Percentiles rank a stretch among this genome's conserved stretches.
Conservation (phyloP, 2,329 filamentous ascomycete species). For the Beauveria medogensis region DNA sequence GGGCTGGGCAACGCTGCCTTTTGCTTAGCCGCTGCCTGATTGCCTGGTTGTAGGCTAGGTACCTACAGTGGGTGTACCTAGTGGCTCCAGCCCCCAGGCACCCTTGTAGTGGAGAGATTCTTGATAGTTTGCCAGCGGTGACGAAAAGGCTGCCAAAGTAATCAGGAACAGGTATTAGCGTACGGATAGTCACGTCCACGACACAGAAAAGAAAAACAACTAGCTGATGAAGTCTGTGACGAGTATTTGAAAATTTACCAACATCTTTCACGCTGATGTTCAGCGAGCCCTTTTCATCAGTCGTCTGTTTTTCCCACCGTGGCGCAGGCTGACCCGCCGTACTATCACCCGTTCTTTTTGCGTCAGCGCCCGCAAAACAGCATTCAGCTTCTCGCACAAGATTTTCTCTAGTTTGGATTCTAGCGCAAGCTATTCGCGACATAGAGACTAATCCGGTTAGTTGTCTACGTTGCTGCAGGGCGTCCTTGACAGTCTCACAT, state of each 20-base stretch:
- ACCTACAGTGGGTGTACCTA: neutral
- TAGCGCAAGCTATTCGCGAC: neutral
- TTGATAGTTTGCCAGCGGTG: neutral
- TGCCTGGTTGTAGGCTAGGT: neutral
- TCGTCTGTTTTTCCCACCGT: neutral
- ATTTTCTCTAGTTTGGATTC: neutral
- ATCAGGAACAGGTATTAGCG: too few species aligned
- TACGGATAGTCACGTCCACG: too few species aligned
- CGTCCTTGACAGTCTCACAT: neutral
- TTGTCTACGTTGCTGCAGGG: neutral
- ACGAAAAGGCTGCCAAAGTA: too few species aligned
- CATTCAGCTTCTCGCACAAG: neutral
- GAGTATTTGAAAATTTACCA: too few species aligned
- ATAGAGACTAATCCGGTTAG: conserved; percentile 3
- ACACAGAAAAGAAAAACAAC: too few species aligned
- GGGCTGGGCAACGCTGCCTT: neutral
- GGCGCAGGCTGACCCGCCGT: neutral
- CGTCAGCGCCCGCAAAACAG: neutral
- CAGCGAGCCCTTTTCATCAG: too few species aligned
- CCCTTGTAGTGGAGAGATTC: neutral
- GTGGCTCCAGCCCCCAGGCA: neutral
- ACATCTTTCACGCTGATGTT: too few species aligned
- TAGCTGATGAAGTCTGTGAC: too few species aligned
- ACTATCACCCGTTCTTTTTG: neutral
- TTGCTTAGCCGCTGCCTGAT: neutral